Evolutionary conservation across 2,329 filamentous ascomycete genomes (phyloP).

Genomic region (Ceratocystis huliohia): DNA sequence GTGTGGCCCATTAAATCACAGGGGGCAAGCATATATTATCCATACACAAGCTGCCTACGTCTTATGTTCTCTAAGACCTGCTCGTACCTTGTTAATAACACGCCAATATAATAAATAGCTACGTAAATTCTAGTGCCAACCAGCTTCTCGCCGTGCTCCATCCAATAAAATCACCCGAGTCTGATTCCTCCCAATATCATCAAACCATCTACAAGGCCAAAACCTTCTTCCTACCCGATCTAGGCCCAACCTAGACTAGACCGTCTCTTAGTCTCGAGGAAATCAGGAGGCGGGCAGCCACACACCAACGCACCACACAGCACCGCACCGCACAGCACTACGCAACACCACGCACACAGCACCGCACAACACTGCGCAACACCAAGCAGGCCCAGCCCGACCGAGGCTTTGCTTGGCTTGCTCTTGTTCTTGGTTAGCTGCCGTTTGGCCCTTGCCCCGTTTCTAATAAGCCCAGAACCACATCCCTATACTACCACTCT

Average conservation of each 20-base stretch:
- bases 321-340: too few relatives aligned
- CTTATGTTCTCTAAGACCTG: not conserved
- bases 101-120: not conserved
- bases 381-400: too few relatives aligned
- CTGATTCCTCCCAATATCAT: conserved; percentile 1
- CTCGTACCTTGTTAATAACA: not conserved
- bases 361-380: too few relatives aligned
- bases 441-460: not conserved
- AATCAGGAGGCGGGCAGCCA: too few relatives aligned
- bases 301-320: too few relatives aligned
- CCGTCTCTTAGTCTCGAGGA: not conserved
- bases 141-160: not conserved
- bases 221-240: not conserved
- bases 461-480: not conserved
- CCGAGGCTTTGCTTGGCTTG: not conserved
- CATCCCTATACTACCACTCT: not conserved
- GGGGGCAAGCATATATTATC: not conserved
- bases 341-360: not conserved
- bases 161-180: conserved; percentile 4
- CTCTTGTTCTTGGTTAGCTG: not conserved
- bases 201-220: conserved; percentile 1
- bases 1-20: too few relatives aligned
- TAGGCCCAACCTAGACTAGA: not conserved
- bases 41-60: not conserved
- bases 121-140: not conserved